These are phyloP conservation scores for Camellia granthamiana DNA, from an alignment of 148 eudicot species.

Conservation along the genomic window DNA sequence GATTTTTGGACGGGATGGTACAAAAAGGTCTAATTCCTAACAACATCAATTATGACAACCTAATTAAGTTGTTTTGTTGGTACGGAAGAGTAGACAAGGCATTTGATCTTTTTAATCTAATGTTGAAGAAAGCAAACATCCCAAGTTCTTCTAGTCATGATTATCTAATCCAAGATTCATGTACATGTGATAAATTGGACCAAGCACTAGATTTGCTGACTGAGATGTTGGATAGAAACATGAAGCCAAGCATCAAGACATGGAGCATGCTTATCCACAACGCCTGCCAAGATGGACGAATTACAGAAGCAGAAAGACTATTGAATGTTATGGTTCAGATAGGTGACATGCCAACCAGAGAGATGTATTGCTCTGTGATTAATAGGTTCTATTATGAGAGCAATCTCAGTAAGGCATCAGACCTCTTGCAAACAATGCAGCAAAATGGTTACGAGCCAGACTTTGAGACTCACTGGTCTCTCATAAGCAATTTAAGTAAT, in stretches of 20 bases:
- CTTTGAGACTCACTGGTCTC: constrained; percentile 77
- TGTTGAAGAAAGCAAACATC: constrained; percentile 44
- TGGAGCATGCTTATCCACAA: constrained; percentile 46
- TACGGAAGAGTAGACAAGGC: constrained; percentile 45
- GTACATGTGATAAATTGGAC: constrained; percentile 34
- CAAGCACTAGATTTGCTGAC: constrained; percentile 52
- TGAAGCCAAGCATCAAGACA: constrained; percentile 48
- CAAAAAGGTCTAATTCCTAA: constrained; percentile 40
- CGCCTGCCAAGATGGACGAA: constrained; percentile 38
- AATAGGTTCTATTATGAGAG: constrained; percentile 43
- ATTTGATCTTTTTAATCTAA: constrained; percentile 49
- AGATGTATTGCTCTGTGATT: constrained; percentile 51
- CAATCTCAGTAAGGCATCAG: constrained; percentile 60
- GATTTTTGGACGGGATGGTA: constrained; percentile 38
- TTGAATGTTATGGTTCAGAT: constrained; percentile 41
- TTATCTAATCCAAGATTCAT: constrained; percentile 44
- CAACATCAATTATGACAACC: constrained; percentile 35
- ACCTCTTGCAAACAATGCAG: constrained; percentile 59
- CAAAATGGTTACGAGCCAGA: constrained; percentile 71
- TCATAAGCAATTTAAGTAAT: constrained; percentile 60
- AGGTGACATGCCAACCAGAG: constrained; percentile 57
- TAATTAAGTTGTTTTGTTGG: constrained; percentile 47
- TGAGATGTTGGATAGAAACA: constrained; percentile 61
- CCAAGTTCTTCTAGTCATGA: constrained; percentile 57
- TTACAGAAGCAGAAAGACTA: constrained; percentile 50